phyloP scores from a whole-genome alignment of 768 basidiomycete genomes.

The Podaxis carcinomalis region DNA sequence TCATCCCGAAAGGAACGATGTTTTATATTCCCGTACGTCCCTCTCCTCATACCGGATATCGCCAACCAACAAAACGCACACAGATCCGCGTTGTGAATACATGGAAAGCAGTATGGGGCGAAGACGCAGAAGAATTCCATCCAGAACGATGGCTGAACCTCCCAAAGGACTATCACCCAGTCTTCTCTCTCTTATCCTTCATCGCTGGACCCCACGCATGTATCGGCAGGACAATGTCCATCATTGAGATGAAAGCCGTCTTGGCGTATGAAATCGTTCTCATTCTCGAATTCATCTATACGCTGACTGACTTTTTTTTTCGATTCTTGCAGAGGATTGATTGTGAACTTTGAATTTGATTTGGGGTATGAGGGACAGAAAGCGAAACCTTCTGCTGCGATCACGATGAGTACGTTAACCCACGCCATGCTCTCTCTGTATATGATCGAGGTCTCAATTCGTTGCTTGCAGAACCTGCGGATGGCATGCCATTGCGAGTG shows the following conservation, averaged over 20 bases:
- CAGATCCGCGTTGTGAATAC: conserved; percentile 50
- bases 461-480: conserved; percentile 24
- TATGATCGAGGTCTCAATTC: not conserved
- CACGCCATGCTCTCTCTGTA: not conserved
- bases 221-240: conserved; percentile 45
- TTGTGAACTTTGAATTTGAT: conserved; percentile 38
- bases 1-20: conserved; percentile 40
- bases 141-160: conserved; percentile 44
- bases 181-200: conserved; percentile 36
- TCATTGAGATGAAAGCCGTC: conserved; percentile 45
- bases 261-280: conserved; percentile 23
- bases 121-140: conserved; percentile 47
- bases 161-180: conserved; percentile 29
- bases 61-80: not conserved
- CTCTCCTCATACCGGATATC: not conserved
- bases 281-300: not conserved
- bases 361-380: conserved; percentile 34
- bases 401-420: conserved; percentile 39
- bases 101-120: conserved; percentile 46
- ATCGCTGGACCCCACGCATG: conserved; percentile 42
- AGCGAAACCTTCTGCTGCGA: conserved; percentile 22
- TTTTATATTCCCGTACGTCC: conserved; percentile 32
- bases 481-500: conserved; percentile 32
- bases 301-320: not conserved
- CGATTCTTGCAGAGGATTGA: conserved; percentile 22